These are phyloP conservation scores for Lathyrus sativus DNA, from an alignment of 306 rosid species.

Conservation along the genomic window DNA sequence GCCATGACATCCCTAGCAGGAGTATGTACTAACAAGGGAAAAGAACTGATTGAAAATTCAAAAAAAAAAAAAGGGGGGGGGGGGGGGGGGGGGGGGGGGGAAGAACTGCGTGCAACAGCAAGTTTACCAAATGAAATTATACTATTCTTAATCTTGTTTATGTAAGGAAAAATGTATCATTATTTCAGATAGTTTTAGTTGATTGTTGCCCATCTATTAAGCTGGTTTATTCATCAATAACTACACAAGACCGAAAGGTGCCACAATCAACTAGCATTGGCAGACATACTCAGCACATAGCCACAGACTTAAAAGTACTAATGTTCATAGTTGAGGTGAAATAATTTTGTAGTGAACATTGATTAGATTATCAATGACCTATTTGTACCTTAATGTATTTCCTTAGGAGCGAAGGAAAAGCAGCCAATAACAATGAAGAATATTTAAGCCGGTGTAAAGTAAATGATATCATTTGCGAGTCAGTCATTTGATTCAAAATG, in stretches of 20 bases:
- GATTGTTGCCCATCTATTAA: background rate
- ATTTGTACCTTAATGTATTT: conserved; percentile 77
- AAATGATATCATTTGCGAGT: conserved; percentile 85
- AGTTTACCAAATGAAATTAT: conserved; percentile 1
- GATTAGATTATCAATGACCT: conserved; percentile 20
- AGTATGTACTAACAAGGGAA: conserved; percentile 24
- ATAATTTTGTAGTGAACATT: conserved; percentile 4
- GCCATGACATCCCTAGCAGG: conserved; percentile 14
- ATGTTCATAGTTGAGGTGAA: conserved; percentile 4
- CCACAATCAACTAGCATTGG: conserved; percentile 32
- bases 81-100: no score
- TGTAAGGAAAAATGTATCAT: conserved; percentile 7
- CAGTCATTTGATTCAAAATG: conserved; percentile 96
- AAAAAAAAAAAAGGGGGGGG: no score
- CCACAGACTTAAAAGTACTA: conserved; percentile 21
- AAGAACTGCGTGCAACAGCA: conserved; percentile 11
- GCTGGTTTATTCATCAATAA: conserved; percentile 15
- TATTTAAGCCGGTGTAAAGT: conserved; percentile 75
- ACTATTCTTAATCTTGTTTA: conserved; percentile 17
- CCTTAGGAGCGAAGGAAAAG: conserved; percentile 86
- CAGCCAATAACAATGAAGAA: conserved; percentile 79
- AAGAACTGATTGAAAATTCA: no score
- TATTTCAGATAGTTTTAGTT: conserved; percentile 11
- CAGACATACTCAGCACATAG: conserved; percentile 19
- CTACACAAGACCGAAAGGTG: conserved; percentile 1